Percentiles rank a stretch among this genome's conserved stretches.
Conservation (phyloP, 352 stramenopile genomes). For the Pythium apleroticum region DNA sequence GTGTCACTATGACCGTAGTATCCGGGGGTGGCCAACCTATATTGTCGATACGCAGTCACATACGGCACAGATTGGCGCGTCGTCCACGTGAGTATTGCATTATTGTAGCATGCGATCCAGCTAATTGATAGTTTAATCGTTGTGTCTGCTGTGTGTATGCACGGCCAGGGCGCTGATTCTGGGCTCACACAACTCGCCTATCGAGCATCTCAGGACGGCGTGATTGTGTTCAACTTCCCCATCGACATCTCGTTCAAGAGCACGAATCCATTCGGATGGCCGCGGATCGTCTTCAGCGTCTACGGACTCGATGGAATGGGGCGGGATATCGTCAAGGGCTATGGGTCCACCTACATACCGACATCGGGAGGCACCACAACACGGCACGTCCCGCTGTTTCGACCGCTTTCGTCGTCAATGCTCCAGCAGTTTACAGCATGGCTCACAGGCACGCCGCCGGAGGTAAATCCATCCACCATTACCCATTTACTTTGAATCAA, state of each 20-base stretch:
- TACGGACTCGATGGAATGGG: constrained; percentile 90
- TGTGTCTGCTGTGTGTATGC: too few species aligned
- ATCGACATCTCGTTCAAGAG: constrained; percentile 96
- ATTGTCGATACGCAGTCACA: constrained; percentile 91
- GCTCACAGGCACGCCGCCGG: constrained; percentile 83
- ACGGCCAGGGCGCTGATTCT: constrained; percentile 60
- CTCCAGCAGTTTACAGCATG: constrained; percentile 89
- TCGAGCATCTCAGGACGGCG: constrained; percentile 42
- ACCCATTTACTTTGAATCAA: too few species aligned
- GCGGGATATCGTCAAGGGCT: constrained; percentile 90
- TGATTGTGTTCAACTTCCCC: constrained; percentile 94
- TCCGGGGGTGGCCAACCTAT: constrained; percentile 81
- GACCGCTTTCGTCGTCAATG: constrained; percentile 78
- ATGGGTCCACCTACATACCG: constrained; percentile 89
- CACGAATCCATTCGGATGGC: constrained; percentile 95
- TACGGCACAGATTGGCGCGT: constrained; percentile 93
- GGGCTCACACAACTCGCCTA: constrained; percentile 90
- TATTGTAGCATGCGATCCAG: too few species aligned
- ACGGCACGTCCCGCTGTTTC: constrained; percentile 85
- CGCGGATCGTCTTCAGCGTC: constrained; percentile 87
- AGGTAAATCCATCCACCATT: constrained; percentile 24
- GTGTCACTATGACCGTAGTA: constrained; percentile 38
- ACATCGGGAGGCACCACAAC: constrained; percentile 53
- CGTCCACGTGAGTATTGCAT: constrained; percentile 56
- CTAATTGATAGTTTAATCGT: too few species aligned